These are phyloP conservation scores for Tetragonia tetragonoides DNA, from an alignment of 148 eudicot species.

Conservation along the genomic window DNA sequence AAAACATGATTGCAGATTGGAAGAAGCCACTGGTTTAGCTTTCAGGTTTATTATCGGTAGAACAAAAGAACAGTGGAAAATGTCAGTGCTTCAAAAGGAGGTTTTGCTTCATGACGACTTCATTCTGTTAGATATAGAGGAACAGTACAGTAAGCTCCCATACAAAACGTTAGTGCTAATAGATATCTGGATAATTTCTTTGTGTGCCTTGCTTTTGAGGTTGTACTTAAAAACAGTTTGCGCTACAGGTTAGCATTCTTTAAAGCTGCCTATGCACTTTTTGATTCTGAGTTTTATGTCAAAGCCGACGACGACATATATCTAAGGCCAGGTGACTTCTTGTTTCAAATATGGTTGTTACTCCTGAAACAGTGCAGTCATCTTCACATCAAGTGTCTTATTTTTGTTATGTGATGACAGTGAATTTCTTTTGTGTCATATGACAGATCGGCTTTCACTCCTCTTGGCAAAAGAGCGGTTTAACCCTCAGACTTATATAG, in stretches of 20 bases:
- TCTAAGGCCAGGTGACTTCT: slow-evolving; percentile 69
- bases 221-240: slow-evolving; percentile 15
- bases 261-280: slow-evolving; percentile 86
- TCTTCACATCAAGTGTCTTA: not conserved
- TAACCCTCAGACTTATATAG: slow-evolving; percentile 86
- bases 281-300: slow-evolving; percentile 85
- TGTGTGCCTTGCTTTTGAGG: slow-evolving; percentile 8
- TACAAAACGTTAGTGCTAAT: slow-evolving; percentile 88
- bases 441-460: slow-evolving; percentile 80
- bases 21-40: slow-evolving; percentile 94
- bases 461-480: slow-evolving; percentile 88
- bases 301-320: slow-evolving; percentile 97
- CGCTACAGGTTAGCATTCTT: slow-evolving; percentile 79
- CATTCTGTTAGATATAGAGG: slow-evolving; percentile 79
- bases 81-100: slow-evolving; percentile 79
- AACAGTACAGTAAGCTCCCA: slow-evolving; percentile 95
- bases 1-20: slow-evolving; percentile 54
- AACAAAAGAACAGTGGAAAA: slow-evolving; percentile 63
- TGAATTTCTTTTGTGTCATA: slow-evolving; percentile 10
- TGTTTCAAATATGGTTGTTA: not conserved
- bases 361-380: not conserved
- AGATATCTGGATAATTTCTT: slow-evolving; percentile 15
- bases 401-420: not conserved
- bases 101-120: slow-evolving; percentile 79
- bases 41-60: slow-evolving; percentile 90